Percentiles rank a stretch among this genome's conserved stretches.
Conservation (phyloP, 495 filamentous ascomycete species). For the Hypomontagnella submonticulosa region DNA sequence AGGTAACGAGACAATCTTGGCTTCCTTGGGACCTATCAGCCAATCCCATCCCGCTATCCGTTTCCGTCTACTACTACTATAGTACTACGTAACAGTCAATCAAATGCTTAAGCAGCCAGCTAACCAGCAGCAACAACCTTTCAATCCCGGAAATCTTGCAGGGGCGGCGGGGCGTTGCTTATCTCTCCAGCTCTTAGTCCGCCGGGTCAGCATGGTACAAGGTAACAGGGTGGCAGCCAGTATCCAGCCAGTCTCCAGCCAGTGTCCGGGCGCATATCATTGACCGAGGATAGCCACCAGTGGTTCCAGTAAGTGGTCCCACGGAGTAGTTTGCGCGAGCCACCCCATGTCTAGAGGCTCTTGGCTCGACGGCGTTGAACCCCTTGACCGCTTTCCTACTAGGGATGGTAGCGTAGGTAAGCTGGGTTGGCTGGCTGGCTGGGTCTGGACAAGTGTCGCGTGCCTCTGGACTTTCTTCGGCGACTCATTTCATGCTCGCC, state of each 20-base stretch:
- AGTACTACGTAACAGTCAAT: too few relatives aligned
- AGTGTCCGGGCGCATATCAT: constrained; percentile 26
- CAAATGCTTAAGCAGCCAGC: too few relatives aligned
- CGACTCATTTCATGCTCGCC: constrained; percentile 10
- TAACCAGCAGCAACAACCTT: constrained; percentile 31
- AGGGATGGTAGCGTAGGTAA: constrained; percentile 1
- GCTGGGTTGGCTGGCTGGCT: background rate
- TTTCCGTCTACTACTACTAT: too few relatives aligned
- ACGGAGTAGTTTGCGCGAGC: constrained; percentile 1
- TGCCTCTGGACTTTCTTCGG: constrained; percentile 38
- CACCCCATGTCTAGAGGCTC: background rate
- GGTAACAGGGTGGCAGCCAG: background rate
- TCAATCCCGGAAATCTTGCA: constrained; percentile 3
- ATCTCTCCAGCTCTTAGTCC: constrained; percentile 31
- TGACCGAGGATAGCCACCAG: constrained; percentile 29
- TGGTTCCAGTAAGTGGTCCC: background rate
- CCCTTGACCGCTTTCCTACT: background rate
- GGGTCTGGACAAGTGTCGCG: constrained; percentile 25
- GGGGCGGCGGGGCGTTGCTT: constrained; percentile 26
- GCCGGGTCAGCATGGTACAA: too few relatives aligned
- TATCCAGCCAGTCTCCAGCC: constrained; percentile 11
- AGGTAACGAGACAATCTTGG: constrained; percentile 21
- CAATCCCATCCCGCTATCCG: background rate
- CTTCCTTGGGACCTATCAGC: constrained; percentile 27
- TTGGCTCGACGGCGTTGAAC: constrained; percentile 1